These are phyloP conservation scores for Cercospora janseana DNA, from an alignment of 2,329 filamentous ascomycete genomes.

Conservation along the genomic window DNA sequence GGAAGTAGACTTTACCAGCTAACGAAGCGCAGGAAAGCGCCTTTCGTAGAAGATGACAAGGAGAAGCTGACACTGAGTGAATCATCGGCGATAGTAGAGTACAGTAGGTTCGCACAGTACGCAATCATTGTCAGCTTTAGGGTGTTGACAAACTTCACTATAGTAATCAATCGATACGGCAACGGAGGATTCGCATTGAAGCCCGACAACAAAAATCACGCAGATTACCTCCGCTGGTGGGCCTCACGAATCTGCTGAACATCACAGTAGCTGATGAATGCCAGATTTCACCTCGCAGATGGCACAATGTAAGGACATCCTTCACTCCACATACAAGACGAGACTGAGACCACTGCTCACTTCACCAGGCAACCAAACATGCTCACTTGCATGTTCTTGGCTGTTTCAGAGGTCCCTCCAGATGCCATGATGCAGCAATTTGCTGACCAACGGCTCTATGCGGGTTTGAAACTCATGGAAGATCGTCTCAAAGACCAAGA, in stretches of 20 bases:
- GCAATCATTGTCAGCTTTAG: no score
- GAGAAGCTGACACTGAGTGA: constrained; percentile 54
- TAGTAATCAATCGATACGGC: constrained; percentile 55
- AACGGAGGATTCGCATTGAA: constrained; percentile 50
- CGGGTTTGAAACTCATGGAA: constrained; percentile 48
- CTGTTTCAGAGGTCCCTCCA: constrained; percentile 24
- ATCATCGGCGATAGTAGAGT: constrained; percentile 59
- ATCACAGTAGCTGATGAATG: no score
- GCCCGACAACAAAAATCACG: constrained; percentile 50
- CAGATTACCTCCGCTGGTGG: constrained; percentile 62
- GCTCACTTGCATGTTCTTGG: constrained; percentile 31
- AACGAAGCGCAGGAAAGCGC: constrained; percentile 31
- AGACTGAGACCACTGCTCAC: no score
- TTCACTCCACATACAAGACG: no score
- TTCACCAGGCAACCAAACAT: no score
- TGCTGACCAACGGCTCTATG: constrained; percentile 37
- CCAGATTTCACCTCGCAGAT: constrained; percentile 34
- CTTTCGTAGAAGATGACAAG: constrained; percentile 58
- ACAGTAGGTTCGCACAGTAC: no score
- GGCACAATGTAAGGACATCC: constrained; percentile 41
- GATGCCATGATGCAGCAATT: constrained; percentile 37
- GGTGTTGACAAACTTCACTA: no score
- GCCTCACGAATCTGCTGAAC: no score
- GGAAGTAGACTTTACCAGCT: not conserved
- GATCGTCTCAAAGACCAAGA: constrained; percentile 49